These are phyloP conservation scores for Fraxinus excelsior DNA, from an alignment of 257 asterid genomes.

Conservation along the genomic window DNA sequence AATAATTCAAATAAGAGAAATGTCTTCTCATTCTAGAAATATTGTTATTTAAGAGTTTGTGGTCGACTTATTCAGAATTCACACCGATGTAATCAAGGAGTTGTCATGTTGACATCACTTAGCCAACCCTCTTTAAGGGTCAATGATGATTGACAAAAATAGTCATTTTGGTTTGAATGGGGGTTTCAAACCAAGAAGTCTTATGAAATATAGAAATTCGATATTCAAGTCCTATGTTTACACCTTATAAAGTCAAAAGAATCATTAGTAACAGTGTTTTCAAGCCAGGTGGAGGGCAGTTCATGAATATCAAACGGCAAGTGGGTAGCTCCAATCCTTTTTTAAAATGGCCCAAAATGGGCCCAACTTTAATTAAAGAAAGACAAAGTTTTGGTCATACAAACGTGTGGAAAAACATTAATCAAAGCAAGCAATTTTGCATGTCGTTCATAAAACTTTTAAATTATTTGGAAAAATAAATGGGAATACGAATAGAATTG, in stretches of 20 bases:
- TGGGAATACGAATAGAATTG: neutral
- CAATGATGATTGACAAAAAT: neutral
- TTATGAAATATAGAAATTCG: neutral
- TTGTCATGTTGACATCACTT: neutral
- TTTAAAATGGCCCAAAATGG: neutral
- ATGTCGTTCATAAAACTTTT: neutral
- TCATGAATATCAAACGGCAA: constrained; percentile 1
- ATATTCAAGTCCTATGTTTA: constrained; percentile 17
- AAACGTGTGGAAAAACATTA: constrained; percentile 25
- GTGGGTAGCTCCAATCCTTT: neutral
- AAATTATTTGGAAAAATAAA: neutral
- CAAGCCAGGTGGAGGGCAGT: constrained; percentile 27
- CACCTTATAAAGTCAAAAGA: constrained; percentile 16
- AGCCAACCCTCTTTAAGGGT: neutral
- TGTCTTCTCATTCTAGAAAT: neutral
- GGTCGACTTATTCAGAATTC: neutral
- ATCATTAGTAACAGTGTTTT: constrained; percentile 14
- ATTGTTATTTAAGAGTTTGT: neutral
- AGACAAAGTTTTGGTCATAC: constrained; percentile 19
- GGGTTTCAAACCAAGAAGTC: neutral
- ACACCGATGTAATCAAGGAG: neutral
- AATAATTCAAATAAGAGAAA: neutral
- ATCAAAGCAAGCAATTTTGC: neutral
- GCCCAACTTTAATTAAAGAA: neutral
- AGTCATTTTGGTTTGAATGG: neutral